These are phyloP conservation scores for Phlebiopsis gigantea DNA, from an alignment of 768 basidiomycete species.

Conservation along the genomic window DNA sequence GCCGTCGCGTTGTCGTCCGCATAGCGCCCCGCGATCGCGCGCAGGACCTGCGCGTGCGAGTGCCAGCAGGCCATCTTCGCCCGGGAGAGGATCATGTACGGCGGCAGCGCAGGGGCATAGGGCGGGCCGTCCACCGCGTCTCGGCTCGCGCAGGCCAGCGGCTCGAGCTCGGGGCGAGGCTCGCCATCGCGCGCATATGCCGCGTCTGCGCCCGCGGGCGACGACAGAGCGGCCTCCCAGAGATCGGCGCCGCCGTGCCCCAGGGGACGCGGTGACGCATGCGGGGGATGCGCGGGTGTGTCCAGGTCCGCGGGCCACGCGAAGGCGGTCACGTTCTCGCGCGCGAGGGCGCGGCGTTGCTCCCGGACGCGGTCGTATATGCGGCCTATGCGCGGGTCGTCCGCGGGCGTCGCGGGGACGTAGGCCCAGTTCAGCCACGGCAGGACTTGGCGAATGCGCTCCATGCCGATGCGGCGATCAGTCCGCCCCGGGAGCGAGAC, in stretches of 20 bases:
- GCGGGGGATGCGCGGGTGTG: background rate
- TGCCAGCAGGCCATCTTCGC: conserved; percentile 68
- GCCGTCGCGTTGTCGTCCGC: conserved; percentile 14
- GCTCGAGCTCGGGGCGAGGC: background rate
- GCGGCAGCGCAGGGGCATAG: conserved; percentile 33
- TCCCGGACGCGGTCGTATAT: conserved; percentile 33
- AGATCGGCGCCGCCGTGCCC: background rate
- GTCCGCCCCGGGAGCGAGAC: conserved; percentile 52
- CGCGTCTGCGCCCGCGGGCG: background rate
- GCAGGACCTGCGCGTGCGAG: conserved; percentile 56
- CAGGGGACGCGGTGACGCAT: background rate
- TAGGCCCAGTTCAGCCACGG: conserved; percentile 46
- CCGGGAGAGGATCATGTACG: conserved; percentile 48
- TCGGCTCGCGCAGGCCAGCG: conserved; percentile 37
- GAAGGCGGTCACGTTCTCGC: background rate
- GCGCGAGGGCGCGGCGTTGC: conserved; percentile 2
- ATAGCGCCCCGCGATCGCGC: conserved; percentile 31
- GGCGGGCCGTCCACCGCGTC: conserved; percentile 14
- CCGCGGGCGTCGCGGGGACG: conserved; percentile 41
- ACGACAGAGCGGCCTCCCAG: background rate
- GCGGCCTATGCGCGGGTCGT: conserved; percentile 31
- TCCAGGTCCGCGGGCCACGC: background rate
- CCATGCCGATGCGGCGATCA: conserved; percentile 58
- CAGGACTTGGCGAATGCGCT: conserved; percentile 40
- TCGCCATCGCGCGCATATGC: background rate